Evolutionary conservation across 2,329 filamentous ascomycete species (phyloP).

Genomic region (Hirsutella rhossiliensis): DNA sequence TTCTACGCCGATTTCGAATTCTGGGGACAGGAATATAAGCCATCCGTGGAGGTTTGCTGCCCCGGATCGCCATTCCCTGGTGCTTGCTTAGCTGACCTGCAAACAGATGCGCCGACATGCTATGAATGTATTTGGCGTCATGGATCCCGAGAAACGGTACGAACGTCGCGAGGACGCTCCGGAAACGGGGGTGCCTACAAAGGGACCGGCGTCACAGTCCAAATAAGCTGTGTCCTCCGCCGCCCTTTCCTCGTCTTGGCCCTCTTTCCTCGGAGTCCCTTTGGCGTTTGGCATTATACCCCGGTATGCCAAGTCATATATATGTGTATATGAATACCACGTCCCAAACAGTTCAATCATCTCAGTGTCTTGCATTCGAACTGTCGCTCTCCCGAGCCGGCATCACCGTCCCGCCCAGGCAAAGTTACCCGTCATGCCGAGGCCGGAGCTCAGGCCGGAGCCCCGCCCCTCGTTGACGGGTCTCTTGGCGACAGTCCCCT

Average conservation of each 20-base stretch:
- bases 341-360: background rate
- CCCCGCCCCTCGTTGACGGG: constrained; percentile 58
- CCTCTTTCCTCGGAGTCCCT: background rate
- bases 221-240: constrained; percentile 8
- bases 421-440: constrained; percentile 46
- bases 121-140: constrained; percentile 25
- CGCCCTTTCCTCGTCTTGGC: background rate
- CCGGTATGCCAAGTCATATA: background rate
- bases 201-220: constrained; percentile 15
- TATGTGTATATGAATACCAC: background rate
- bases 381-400: background rate
- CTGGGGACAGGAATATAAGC: constrained; percentile 29
- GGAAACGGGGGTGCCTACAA: constrained; percentile 5
- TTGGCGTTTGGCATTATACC: background rate
- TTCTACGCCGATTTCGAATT: constrained; percentile 32
- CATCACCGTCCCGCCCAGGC: constrained; percentile 35
- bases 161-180: constrained; percentile 21
- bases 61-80: background rate
- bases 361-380: background rate
- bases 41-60: constrained; percentile 26
- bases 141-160: constrained; percentile 29
- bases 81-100: background rate
- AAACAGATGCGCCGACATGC: constrained; percentile 23
- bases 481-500: constrained; percentile 66
- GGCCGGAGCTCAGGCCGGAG: constrained; percentile 32